Percentiles rank a stretch among this genome's conserved stretches.
Conservation (phyloP, 345 rosid species). For the Mallotus nudiflorus region DNA sequence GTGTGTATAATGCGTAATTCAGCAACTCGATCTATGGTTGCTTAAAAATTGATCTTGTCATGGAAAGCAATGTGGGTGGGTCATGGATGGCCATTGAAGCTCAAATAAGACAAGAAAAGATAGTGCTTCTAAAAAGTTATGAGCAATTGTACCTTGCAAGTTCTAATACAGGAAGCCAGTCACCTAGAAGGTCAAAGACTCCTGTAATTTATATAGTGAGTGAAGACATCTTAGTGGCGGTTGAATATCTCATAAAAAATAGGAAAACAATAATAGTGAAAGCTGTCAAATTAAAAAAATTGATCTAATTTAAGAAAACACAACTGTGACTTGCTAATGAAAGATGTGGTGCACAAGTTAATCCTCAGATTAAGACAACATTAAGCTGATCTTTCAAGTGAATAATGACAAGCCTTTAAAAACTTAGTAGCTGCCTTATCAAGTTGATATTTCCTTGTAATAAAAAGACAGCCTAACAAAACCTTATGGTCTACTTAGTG, state of each 20-base stretch:
- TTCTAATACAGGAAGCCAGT: background rate
- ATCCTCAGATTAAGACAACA: background rate
- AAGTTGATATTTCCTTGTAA: background rate
- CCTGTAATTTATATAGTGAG: background rate
- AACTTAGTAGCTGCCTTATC: conserved; percentile 14
- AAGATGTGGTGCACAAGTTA: conserved; percentile 11
- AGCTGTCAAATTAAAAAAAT: conserved; percentile 14
- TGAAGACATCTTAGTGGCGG: conserved; percentile 3
- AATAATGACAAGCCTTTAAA: conserved; percentile 17
- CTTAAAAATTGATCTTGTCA: background rate
- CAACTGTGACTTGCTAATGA: conserved; percentile 1
- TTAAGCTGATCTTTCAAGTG: conserved; percentile 16
- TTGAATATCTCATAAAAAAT: conserved; percentile 2
- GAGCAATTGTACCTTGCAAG: background rate
- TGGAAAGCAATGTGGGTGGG: background rate
- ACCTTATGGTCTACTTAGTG: conserved; percentile 13
- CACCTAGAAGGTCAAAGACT: conserved; percentile 2
- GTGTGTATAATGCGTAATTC: background rate
- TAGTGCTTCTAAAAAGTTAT: background rate
- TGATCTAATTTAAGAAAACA: background rate
- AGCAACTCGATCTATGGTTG: background rate
- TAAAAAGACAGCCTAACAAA: conserved; percentile 9
- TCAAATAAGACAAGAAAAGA: background rate
- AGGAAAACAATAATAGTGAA: background rate
- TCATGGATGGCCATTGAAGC: background rate